These are phyloP conservation scores for Diatrype stigma DNA, from an alignment of 2,329 filamentous ascomycete genomes.

Conservation along the genomic window DNA sequence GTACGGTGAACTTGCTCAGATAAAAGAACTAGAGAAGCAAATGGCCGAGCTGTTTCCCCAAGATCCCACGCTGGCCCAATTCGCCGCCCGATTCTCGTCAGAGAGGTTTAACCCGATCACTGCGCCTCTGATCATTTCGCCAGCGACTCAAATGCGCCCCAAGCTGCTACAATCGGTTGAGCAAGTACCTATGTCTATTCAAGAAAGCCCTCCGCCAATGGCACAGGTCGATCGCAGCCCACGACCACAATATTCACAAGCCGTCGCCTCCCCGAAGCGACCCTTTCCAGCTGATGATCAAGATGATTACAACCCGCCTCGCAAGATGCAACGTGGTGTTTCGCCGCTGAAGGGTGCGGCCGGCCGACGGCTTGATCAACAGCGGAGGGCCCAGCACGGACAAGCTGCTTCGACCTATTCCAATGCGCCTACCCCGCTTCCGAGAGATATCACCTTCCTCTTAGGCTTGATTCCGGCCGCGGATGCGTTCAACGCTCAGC, in stretches of 20 bases:
- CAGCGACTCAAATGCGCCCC: constrained; percentile 69
- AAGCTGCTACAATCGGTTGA: constrained; percentile 56
- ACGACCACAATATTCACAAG: constrained; percentile 42
- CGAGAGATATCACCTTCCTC: constrained; percentile 61
- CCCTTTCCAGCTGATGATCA: constrained; percentile 67
- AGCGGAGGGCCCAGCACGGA: constrained; percentile 55
- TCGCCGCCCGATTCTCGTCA: constrained; percentile 70
- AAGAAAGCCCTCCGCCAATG: constrained; percentile 40
- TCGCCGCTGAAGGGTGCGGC: constrained; percentile 91
- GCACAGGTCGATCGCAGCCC: constrained; percentile 36
- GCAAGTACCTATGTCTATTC: constrained; percentile 37
- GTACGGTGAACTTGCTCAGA: constrained; percentile 87
- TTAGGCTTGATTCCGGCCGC: constrained; percentile 72
- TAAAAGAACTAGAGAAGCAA: constrained; percentile 83
- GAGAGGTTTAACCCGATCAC: constrained; percentile 76
- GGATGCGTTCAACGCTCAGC: constrained; percentile 65
- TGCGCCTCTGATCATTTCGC: constrained; percentile 80
- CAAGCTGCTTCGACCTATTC: constrained; percentile 33
- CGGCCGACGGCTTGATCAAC: constrained; percentile 77
- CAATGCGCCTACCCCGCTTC: constrained; percentile 58
- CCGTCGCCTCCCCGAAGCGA: constrained; percentile 56
- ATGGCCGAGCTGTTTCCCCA: constrained; percentile 94
- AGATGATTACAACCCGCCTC: constrained; percentile 67
- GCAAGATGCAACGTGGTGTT: constrained; percentile 83
- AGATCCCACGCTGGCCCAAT: constrained; percentile 72